Percentiles rank a stretch among this genome's conserved stretches.
Conservation (phyloP, 345 rosid species). For the Stellera chamaejasme region DNA sequence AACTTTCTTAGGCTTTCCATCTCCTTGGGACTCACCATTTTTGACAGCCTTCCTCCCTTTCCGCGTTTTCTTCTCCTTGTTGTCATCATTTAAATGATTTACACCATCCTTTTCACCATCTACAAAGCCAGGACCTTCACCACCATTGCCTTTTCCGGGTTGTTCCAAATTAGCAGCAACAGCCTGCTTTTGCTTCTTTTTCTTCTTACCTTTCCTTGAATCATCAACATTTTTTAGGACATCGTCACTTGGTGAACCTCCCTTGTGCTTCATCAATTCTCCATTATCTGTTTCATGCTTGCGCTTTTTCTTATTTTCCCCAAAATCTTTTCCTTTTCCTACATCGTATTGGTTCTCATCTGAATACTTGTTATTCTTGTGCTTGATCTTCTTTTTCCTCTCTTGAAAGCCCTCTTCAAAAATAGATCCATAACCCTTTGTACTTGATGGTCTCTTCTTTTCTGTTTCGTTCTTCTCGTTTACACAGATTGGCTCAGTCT, state of each 20-base stretch:
- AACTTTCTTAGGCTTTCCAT: constrained; percentile 40
- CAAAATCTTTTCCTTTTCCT: not conserved
- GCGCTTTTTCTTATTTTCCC: no score
- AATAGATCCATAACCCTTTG: no score
- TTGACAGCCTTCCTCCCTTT: constrained; percentile 20
- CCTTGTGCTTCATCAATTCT: no score
- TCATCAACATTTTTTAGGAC: constrained; percentile 5
- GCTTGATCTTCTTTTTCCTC: constrained; percentile 11
- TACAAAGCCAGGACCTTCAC: no score
- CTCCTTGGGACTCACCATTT: constrained; percentile 10
- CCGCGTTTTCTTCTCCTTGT: constrained; percentile 16
- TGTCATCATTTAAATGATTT: no score
- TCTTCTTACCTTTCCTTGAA: constrained; percentile 12
- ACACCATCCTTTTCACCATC: no score
- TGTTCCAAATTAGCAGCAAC: constrained; percentile 2
- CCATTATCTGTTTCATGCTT: no score
- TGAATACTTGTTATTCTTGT: constrained; percentile 17
- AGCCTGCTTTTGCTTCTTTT: constrained; percentile 12
- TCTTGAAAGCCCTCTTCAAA: not conserved
- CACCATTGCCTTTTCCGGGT: not conserved
- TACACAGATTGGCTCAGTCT: not conserved
- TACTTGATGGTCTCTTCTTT: no score
- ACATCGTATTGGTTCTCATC: constrained; percentile 9
- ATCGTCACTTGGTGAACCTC: no score
- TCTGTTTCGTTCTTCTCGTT: no score